Evolutionary conservation across 305 asterid genomes (phyloP).

Genomic region (Salvia sclarea): DNA sequence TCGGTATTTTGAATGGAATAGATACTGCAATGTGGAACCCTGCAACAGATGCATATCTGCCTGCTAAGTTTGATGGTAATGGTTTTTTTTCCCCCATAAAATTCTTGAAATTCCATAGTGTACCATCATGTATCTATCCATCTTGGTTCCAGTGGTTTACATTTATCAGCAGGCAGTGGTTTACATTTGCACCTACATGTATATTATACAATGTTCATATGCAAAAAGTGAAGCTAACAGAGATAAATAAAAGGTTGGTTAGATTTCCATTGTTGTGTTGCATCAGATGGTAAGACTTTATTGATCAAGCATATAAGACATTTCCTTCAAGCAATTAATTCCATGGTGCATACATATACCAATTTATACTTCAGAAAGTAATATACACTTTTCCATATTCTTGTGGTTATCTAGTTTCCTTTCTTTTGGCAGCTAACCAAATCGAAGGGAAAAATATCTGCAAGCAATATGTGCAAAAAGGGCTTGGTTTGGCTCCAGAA

Average conservation of each 20-base stretch:
- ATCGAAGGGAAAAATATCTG: slow-evolving; percentile 70
- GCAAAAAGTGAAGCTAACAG: background rate
- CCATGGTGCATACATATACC: background rate
- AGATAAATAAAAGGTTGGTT: background rate
- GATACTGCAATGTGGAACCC: slow-evolving; percentile 89
- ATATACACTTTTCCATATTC: background rate
- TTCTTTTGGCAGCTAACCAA: slow-evolving; percentile 49
- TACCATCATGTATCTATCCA: slow-evolving; percentile 5
- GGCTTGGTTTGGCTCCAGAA: slow-evolving; percentile 69
- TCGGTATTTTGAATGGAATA: slow-evolving; percentile 80
- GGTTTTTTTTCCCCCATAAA: slow-evolving; percentile 19
- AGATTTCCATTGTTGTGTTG: slow-evolving; percentile 7
- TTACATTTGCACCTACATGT: background rate
- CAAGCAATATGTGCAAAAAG: slow-evolving; percentile 78
- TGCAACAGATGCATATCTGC: slow-evolving; percentile 72
- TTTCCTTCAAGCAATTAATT: slow-evolving; percentile 1
- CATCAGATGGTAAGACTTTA: slow-evolving; percentile 11
- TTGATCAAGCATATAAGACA: background rate
- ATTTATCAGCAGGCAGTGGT: background rate
- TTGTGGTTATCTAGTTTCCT: slow-evolving; percentile 3
- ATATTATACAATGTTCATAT: slow-evolving; percentile 1
- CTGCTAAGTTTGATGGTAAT: slow-evolving; percentile 81
- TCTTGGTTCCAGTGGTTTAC: too few species aligned
- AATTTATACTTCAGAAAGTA: background rate
- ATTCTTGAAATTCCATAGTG: slow-evolving; percentile 15